Evolutionary conservation across 345 rosid genomes (phyloP), one percentile per base, ranked within the genome.

Genomic region (Brassica nigra): DNA sequence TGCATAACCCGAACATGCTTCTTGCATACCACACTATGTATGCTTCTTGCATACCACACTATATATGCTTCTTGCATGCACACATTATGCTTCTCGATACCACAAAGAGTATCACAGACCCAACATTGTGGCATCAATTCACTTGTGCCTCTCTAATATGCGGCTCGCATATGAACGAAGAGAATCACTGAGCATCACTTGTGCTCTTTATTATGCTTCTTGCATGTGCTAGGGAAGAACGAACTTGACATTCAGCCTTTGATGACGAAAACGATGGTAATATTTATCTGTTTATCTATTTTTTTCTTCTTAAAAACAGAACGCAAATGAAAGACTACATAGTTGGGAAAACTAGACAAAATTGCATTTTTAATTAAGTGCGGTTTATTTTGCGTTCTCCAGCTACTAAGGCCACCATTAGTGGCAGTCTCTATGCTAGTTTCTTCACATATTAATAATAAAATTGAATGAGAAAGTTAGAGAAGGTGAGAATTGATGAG

Each of bases 131-230:
- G 68, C 70, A 74, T 62, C 4, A 4, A n/a, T n/a, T n/a, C n/a
- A n/a, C 31, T 74, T 44, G 27, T 14, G 52, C 62, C 52, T 62
- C 33, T 62, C 1, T 10, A 6, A 1, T 73, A 16, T 44, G 76
- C 44, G 0, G 28, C 76, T 29, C 63, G 77, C 77, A 47, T 63
- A 64, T 62, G 30, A 59, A 4, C 30, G 16, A 14, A 23, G n/a
- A 27, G n/a, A 37, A 42, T 9, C 59, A 39, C 12, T 73, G 20
- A 57, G 54, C 75, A 36, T 34, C 34, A 14, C 71, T 64, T 33
- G 8, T 34, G 68, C 72, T 70, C 74, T 70, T 28, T n/a, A 47
- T 4, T 29, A 69, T 69, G 73, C 27, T 49, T 68, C 39, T 66
- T 66, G 54, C 44, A 34, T 65, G 14, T 65, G 14, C 42, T 65